Evolutionary conservation across 148 eudicot species (phyloP), one percentile per base, ranked within the genome.

Genomic region (Amaranthus palmeri): DNA sequence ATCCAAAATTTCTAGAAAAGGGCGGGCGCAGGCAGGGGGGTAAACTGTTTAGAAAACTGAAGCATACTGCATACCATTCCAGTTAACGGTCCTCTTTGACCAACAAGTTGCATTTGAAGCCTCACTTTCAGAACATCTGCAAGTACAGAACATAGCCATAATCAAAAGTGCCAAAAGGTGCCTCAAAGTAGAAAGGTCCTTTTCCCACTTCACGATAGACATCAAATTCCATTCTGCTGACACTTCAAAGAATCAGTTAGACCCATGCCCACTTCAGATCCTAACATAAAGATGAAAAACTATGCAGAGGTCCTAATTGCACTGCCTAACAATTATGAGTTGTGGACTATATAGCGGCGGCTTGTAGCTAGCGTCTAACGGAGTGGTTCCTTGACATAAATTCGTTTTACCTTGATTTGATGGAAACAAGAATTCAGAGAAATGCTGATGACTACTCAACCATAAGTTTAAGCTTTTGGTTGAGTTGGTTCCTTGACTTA

Each of bases 91-190:
- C 96, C 98, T 77, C 86, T 89, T 70, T 93, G 88, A 71, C 97
- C 97, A 72, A 91, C 91, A 71, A 91, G 96, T 81, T 91, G 96
- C 98, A 93, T 93, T 82, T 93, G 98, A 72, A 93, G 85, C 83
- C 98, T 87, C 54, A 93, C 98, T 84, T 93, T 93, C 76, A 93
- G 85, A 72, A 93, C 98, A 84, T 93, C 98, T 92, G 93, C 83
- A 84, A 49, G 41, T 9, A 44, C 51, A 8, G 59, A 56, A 17
- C 36, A 25, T 42, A 41, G 69, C 55, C 8, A 44, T 6, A 48
- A 60, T 69, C 61, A 79, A 62, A 65, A 44, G 41, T 17, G 48
- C 50, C 46, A 79, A 64, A n/a, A 41, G 58, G 54, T 68, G 11
- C 45, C 54, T 25, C 55, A 61, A 68, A 55, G 52, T 60, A 13